Evolutionary conservation across 225 moss, liverwort and hornwort species (phyloP), one percentile per base, ranked within the genome.

Genomic region (Polytrichum formosum): DNA sequence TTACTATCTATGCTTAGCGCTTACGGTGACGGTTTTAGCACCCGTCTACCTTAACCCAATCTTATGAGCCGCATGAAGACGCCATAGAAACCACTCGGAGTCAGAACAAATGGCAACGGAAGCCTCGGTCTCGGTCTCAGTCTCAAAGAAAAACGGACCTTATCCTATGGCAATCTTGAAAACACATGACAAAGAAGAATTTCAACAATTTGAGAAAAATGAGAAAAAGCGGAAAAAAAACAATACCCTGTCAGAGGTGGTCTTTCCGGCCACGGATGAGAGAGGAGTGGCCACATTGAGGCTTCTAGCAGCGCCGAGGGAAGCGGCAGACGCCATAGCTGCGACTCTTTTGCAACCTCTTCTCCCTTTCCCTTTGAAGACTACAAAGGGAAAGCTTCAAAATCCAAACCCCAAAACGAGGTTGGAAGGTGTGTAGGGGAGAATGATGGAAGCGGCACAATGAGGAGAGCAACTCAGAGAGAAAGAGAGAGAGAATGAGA

Each of bases 281-380:
- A 28, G 54, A 7, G 27, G 22, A 27, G 20, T 54, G 18, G 68
- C 28, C 6, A 54, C 53, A 68, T 10, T 55, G 54, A 68, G 54
- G 26, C 55, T 54, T 55, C 55, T 25, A 68, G 68, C 55, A 68
- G 55, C 54, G 55, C 27, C 54, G 54, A 37, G 37, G 37, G 37
- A 37, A 37, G 37, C 37, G 37, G 10, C 37, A 37, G 68, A 18
- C 68, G 68, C 68, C 68, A 68, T 68, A 18, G 68, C 68, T 26
- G 55, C 9, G n/a, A 46, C 6, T 13, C 66, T 7, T 21, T 19
- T 37, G 37, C 10, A 37, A 37, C 37, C 37, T 37, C 37, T 37
- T 37, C 37, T 10, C 10, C 0, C 10, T 9, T 37, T 37, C 37
- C 37, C 37, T 37, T 37, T 37, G 37, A 10, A 37, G 37, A 37